Evolutionary conservation across 208 protist species (phyloP), one percentile per base, ranked within the genome.

Genomic region (Acanthamoeba sp.): DNA sequence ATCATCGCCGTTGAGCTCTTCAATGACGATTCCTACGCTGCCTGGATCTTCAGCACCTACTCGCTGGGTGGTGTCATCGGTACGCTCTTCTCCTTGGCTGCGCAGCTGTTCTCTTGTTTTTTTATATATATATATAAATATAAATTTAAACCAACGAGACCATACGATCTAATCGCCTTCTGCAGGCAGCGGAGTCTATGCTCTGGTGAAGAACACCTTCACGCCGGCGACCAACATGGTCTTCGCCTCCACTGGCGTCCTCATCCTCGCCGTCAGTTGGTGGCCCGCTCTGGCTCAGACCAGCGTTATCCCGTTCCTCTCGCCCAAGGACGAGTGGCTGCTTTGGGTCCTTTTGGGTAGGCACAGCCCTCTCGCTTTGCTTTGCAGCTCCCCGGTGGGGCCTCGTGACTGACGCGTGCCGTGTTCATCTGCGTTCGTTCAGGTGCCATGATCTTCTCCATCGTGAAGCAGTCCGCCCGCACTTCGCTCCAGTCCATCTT

Each of bases 21-120:
- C 76, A 45, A 94, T 32, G 57, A 94, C 76, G 91, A 94, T 10
- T 88, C 73, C n/a, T 94, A 94, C 38, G 45, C 91, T 34, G 91
- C 91, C 22, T 94, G 91, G 91, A 88, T 94, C 32, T 94, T 94
- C 91, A 73, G 91, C 69, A 40, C 57, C 38, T 94, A 94, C 40
- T 57, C 91, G 22, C 36, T 64, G n/a, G 91, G 91, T 45, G 76
- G 76, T 29, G 91, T 94, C 45, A n/a, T 94, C 50, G 91, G 91
- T 94, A 94, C n/a, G 36, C n/a, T 12, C 16, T 4, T 2, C 5
- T 7, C 42, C 16, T 91, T 34, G 32, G 18, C 18, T 48, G 6
- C 71, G 0, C 4, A 9, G 9, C 20, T 40, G 5, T 80, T 80
- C 5, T 22, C 7, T 22, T 78, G n/a, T 55, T n/a, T n/a, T n/a